Evolutionary conservation across 495 filamentous ascomycete genomes (phyloP), one percentile per base, ranked within the genome.

Genomic region (Xylaria intraflava): DNA sequence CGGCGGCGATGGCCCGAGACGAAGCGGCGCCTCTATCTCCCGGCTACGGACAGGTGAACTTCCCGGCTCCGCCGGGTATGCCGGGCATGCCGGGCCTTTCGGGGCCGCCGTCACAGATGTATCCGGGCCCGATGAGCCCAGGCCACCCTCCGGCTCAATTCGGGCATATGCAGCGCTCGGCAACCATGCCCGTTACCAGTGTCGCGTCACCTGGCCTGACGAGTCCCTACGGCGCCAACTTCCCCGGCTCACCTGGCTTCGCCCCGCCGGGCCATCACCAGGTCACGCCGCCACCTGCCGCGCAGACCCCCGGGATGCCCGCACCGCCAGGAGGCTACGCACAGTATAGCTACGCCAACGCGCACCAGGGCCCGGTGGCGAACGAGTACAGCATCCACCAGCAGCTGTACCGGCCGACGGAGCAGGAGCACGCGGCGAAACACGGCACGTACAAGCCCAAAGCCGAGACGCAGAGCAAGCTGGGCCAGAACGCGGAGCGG

Each of bases 371-470:
- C 45, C 61, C 64, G 1, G 62, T 58, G 27, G 55, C 65, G 27
- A 69, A 49, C 16, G 80, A 85, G 33, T 90, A 89, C 59, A 64
- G 73, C 30, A 78, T 92, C 26, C 90, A 95, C 65, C 80, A 77
- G 53, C 88, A 93, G 68, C 65, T 87, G 11, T 95, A 93, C 60
- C 68, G 83, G 49, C 89, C 90, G 8, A 88, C 84, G 1, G 83
- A 89, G 63, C 72, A 69, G 14, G 86, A 88, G 60, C 61, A 57
- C 38, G 53, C 55, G 50, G 26, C 23, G 50, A 71, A 75, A 24
- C 72, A 80, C 46, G 61, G 43, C 2, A 42, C 27, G 12, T 63
- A 66, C 16, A 76, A 79, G 50, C 72, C 78, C 9, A 78, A 79
- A 69, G 65, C 72, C 46, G 77, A 79, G 33, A 58, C 69, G 2